Conservation (phyloP, 306 rosid genomes). For the Pterocarpus macrocarpus region DNA sequence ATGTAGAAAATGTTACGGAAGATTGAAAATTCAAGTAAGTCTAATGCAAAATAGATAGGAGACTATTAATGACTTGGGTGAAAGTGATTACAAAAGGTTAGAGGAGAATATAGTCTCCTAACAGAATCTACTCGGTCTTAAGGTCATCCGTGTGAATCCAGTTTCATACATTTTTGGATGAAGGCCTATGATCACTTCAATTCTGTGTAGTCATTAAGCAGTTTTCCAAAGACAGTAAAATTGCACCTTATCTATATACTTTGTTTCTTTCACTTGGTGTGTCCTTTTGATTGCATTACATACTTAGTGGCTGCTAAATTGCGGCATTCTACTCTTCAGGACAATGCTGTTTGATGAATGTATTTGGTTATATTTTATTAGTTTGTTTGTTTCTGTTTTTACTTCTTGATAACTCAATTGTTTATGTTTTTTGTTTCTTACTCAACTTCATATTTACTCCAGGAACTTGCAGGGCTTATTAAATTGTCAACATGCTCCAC, state of each 20-base stretch:
- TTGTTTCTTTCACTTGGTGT: slow-evolving; percentile 22
- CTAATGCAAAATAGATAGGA: slow-evolving; percentile 12
- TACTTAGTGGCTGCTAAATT: background rate
- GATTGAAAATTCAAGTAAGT: background rate
- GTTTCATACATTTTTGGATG: slow-evolving; percentile 13
- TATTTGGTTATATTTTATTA: background rate
- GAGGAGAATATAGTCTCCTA: background rate
- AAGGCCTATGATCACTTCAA: slow-evolving; percentile 23
- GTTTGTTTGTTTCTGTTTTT: slow-evolving; percentile 26
- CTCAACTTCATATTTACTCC: slow-evolving; percentile 51
- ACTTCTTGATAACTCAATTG: slow-evolving; percentile 28
- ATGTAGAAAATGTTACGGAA: slow-evolving; percentile 8
- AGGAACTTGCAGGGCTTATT: slow-evolving; percentile 95
- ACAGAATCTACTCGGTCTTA: background rate
- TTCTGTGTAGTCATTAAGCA: no score
- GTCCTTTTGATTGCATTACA: background rate
- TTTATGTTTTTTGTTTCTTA: slow-evolving; percentile 36
- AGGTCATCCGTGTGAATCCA: slow-evolving; percentile 2
- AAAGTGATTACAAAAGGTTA: slow-evolving; percentile 25
- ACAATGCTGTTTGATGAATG: background rate
- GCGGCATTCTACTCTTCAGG: background rate
- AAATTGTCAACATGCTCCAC: slow-evolving; percentile 80
- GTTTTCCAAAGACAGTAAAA: no score
- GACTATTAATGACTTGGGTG: slow-evolving; percentile 5
- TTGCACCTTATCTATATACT: slow-evolving; percentile 4